Evolutionary conservation across 441 rosid species (phyloP).

Genomic region (Capsella rubella): DNA sequence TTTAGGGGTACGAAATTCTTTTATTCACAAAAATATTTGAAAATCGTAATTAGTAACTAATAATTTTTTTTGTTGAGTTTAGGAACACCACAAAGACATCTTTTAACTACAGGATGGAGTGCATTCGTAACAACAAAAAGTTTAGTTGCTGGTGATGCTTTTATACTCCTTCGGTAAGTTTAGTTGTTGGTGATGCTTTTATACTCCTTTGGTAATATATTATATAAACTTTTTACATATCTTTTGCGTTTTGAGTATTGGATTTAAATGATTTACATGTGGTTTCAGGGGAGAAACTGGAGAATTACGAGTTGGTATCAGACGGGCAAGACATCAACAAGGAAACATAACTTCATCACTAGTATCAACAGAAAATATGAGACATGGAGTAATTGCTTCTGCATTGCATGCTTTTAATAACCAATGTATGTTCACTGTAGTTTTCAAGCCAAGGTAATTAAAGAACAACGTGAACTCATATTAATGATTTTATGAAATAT

Average conservation of each 20-base stretch:
- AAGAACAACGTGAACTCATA: background rate
- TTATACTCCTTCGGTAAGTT: background rate
- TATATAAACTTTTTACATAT: background rate
- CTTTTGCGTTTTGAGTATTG: background rate
- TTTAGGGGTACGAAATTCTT: background rate
- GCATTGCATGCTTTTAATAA: background rate
- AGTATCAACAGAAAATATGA: background rate
- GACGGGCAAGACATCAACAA: background rate
- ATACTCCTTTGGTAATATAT: no score
- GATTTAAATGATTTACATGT: background rate
- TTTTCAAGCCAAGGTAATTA: slow-evolving; percentile 1
- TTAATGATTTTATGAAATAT: background rate
- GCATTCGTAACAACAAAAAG: background rate
- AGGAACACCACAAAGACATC: background rate
- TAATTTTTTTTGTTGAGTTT: background rate
- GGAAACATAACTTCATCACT: background rate
- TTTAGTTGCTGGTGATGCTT: background rate
- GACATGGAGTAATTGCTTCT: background rate
- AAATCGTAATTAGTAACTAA: background rate
- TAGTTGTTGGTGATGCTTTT: no score
- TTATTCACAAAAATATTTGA: background rate
- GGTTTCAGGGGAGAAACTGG: background rate
- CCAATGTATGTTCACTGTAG: background rate
- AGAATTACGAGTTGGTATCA: background rate
- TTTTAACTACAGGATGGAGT: background rate